Conservation (phyloP, 768 basidiomycete species). For the Hygrocybe punicea region DNA sequence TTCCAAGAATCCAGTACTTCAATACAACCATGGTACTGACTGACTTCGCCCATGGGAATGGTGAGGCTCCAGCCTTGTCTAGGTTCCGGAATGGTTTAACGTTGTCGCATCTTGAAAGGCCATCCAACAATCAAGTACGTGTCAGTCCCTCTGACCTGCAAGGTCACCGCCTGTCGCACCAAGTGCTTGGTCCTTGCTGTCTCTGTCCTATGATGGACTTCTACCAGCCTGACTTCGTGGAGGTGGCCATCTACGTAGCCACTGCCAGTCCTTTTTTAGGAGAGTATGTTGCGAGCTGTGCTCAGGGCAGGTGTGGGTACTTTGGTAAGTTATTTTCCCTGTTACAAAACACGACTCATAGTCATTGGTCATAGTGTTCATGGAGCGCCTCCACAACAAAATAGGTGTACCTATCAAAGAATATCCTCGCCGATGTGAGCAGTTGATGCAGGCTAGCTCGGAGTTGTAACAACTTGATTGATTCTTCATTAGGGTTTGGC, state of each 20-base stretch:
- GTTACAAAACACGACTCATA: background rate
- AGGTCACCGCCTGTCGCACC: background rate
- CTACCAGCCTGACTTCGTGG: background rate
- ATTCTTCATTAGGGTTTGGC: background rate
- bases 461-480: background rate
- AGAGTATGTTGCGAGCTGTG: constrained; percentile 1
- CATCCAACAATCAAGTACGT: background rate
- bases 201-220: background rate
- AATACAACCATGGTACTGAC: background rate
- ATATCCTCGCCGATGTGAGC: background rate
- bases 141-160: background rate
- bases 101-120: background rate
- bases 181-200: background rate
- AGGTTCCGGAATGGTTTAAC: background rate
- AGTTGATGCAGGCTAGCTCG: background rate
- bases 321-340: background rate
- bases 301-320: background rate
- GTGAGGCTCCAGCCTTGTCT: background rate
- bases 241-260: background rate
- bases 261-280: background rate
- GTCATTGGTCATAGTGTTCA: background rate
- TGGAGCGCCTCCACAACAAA: background rate
- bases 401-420: background rate
- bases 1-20: background rate
- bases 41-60: background rate